Conservation (phyloP, 208 protist genomes). For the Acanthamoeba triangularis region DNA sequence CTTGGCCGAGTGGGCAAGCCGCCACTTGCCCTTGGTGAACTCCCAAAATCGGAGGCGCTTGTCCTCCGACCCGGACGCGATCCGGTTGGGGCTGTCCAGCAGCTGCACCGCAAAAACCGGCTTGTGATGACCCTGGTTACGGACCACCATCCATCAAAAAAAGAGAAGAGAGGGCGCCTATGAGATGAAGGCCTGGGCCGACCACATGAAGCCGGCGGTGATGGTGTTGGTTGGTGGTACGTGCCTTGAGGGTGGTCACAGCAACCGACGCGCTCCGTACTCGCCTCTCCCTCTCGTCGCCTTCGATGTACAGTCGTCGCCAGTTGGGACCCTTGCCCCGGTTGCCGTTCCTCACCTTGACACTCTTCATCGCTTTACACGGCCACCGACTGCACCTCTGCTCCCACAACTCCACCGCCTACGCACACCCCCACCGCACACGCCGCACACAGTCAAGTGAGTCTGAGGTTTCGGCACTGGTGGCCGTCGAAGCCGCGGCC, state of each 20-base stretch:
- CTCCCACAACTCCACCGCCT: constrained; percentile 46
- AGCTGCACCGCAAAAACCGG: constrained; percentile 33
- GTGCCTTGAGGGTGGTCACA: constrained; percentile 14
- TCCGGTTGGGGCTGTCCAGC: not conserved
- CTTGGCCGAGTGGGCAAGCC: constrained; percentile 42
- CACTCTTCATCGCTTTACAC: constrained; percentile 35
- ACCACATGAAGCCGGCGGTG: not conserved
- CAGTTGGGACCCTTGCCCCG: constrained; percentile 38
- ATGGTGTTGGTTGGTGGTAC: not conserved
- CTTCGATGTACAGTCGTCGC: constrained; percentile 26
- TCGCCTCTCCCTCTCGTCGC: not conserved
- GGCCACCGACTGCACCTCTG: constrained; percentile 19
- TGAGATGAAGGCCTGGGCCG: too few relatives aligned
- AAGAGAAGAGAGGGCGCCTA: too few relatives aligned
- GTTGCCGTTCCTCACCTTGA: not conserved
- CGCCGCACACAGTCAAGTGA: not conserved
- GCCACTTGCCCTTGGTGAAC: constrained; percentile 56
- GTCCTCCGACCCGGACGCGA: constrained; percentile 52
- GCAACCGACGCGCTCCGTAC: not conserved
- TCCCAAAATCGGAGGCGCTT: constrained; percentile 62
- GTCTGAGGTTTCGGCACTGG: not conserved
- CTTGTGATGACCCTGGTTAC: constrained; percentile 21
- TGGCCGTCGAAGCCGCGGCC: too few relatives aligned
- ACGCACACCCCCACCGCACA: not conserved
- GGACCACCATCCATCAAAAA: too few relatives aligned